Base-by-base conservation (phyloP, 176 grass and related monocot genomes). In the Bothriochloa decipiens region DNA sequence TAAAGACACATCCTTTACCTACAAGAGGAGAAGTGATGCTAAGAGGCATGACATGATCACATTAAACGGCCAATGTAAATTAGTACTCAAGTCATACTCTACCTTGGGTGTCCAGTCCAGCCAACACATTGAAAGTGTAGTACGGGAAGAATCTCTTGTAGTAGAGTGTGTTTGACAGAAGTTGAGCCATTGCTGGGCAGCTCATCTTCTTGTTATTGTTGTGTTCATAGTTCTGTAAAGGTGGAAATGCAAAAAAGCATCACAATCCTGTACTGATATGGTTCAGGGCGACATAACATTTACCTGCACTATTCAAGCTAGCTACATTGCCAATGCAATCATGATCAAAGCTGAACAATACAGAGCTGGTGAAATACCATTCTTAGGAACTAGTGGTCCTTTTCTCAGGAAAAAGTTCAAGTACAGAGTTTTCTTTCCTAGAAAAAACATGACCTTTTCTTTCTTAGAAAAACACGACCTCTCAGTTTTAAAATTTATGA, bases 1-100 rank as follows among this genome's bases (percentile, higher is more conserved):
- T 91, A 77, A 84, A 94, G 70, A 94, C 92, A 65, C 92, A 94
- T 13, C 92, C 92, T 76, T 91, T 94, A 68, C 92, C 92, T 94
- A 80, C 63, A 4, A 75, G 50, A 80, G 35, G 49, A 53, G 26
- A 53, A n/a, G 22, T 50, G 29, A 68, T 17, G 22, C 35, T 80
- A 35, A 61, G 40, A 37, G 5, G 29, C 49, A 32, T n/a, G n/a
- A n/a, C 29, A 40, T 17, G 40, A 69, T 50, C 5, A 77, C 6
- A 41, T 3, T 47, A 62, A 62, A 7, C 0, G 1, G 40, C 49
- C 20, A 40, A 39, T 29, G 15, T 39, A 14, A 61, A 50, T 7
- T 39, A 47, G 36, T 35, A 84, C 41, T 73, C 15, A n/a, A 65
- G 29, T 15, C 16, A 75, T 87, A 37, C 0, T 75, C 28, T 55